These are phyloP conservation scores for Aspergillus niger DNA, from an alignment of 2,329 filamentous ascomycete genomes.

Conservation along the genomic window DNA sequence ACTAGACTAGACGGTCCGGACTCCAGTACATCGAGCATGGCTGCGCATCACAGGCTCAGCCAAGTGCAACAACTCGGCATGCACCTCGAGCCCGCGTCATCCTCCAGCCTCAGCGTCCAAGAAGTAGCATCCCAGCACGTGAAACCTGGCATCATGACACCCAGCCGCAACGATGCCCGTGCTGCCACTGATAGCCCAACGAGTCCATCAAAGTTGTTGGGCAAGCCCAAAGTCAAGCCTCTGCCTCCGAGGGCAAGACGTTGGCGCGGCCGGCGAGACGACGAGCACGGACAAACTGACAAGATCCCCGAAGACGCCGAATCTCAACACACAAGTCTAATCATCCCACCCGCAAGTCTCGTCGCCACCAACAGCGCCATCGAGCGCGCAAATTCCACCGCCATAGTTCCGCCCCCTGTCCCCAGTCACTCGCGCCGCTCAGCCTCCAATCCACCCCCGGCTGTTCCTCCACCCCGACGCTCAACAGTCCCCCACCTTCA, in stretches of 20 bases:
- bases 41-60: conserved; percentile 29
- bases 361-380: conserved; percentile 17
- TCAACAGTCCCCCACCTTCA: conserved; percentile 29
- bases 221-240: conserved; percentile 40
- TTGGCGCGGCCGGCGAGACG: conserved; percentile 42
- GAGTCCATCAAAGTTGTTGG: conserved; percentile 3
- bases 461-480: conserved; percentile 44
- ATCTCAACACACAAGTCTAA: conserved; percentile 9
- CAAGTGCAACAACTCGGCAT: conserved; percentile 60
- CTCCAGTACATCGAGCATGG: conserved; percentile 27
- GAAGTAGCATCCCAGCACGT: conserved; percentile 79
- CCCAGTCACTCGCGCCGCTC: conserved; percentile 31
- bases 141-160: conserved; percentile 79
- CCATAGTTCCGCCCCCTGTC: conserved; percentile 26
- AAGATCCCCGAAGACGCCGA: conserved; percentile 32
- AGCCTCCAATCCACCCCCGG: conserved; percentile 41
- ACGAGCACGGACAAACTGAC: conserved; percentile 36
- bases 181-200: conserved; percentile 22
- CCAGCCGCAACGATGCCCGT: conserved; percentile 59
- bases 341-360: background rate
- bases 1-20: conserved; percentile 33
- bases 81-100: conserved; percentile 67
- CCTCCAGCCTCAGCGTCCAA: conserved; percentile 72
- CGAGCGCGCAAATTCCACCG: conserved; percentile 28
- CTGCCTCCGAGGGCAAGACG: conserved; percentile 46